Percentiles rank a stretch among this genome's conserved stretches.
These are phyloP conservation scores for Petunia hybrid DNA, from an alignment of 305 asterid species.

Conservation along the genomic window DNA sequence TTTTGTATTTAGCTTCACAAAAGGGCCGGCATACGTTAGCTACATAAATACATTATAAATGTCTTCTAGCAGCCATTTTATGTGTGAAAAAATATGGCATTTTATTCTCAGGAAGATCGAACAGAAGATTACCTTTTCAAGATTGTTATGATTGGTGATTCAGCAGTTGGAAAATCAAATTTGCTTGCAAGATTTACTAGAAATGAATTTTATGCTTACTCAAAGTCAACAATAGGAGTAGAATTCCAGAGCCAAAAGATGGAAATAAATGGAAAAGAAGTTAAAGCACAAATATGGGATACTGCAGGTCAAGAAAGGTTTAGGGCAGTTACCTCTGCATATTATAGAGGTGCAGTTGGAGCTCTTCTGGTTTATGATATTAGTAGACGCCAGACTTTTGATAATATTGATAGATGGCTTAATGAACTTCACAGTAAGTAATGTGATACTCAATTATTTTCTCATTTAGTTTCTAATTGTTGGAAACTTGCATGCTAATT, in stretches of 20 bases:
- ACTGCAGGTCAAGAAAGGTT: slow-evolving; percentile 94
- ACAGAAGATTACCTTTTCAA: slow-evolving; percentile 88
- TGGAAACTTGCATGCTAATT: background rate
- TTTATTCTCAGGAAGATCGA: slow-evolving; percentile 59
- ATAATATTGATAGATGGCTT: slow-evolving; percentile 78
- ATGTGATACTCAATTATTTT: slow-evolving; percentile 12
- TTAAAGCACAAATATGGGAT: slow-evolving; percentile 91
- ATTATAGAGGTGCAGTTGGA: slow-evolving; percentile 89
- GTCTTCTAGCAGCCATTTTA: background rate
- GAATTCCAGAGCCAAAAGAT: slow-evolving; percentile 90
- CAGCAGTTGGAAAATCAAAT: slow-evolving; percentile 91
- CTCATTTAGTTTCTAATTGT: background rate
- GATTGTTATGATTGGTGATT: slow-evolving; percentile 80
- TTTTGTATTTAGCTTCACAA: slow-evolving; percentile 20
- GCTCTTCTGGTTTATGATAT: slow-evolving; percentile 86
- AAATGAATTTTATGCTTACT: slow-evolving; percentile 76
- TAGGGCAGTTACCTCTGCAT: slow-evolving; percentile 88
- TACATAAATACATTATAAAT: slow-evolving; percentile 26
- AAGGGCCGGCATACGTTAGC: slow-evolving; percentile 23
- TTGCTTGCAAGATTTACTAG: slow-evolving; percentile 86
- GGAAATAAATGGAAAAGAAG: slow-evolving; percentile 78
- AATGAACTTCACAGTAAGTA: slow-evolving; percentile 86
- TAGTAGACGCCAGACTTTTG: slow-evolving; percentile 79
- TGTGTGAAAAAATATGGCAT: slow-evolving; percentile 53
- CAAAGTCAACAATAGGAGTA: slow-evolving; percentile 83